Percentiles rank a stretch among this genome's conserved stretches.
Evolutionary conservation across 192 early-diverging fungal genomes (phyloP).

Genomic region (Gamsiella multidivaricata): DNA sequence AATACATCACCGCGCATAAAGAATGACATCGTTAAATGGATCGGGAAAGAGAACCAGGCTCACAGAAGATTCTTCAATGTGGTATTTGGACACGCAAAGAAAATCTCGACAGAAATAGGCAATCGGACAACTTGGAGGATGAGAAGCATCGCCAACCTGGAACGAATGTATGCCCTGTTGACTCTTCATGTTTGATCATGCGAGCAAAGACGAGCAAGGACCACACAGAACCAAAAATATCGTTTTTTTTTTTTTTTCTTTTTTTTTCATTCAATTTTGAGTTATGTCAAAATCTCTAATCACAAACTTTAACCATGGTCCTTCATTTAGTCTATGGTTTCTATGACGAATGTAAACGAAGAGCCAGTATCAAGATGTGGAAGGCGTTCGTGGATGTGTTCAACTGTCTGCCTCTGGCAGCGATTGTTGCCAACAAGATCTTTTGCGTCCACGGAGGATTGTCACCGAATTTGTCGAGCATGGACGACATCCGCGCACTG

Average conservation of each 20-base stretch:
- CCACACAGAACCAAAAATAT: no score
- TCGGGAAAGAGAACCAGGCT: background rate
- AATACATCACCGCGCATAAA: no score
- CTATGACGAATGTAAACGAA: constrained; percentile 96
- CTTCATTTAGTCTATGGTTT: constrained; percentile 85
- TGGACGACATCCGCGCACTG: constrained; percentile 89
- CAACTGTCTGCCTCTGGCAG: constrained; percentile 92
- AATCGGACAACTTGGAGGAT: no score
- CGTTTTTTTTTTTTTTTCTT: background rate
- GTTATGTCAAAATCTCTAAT: no score
- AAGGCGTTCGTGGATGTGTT: constrained; percentile 92
- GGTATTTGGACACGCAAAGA: background rate
- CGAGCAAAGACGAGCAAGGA: no score
- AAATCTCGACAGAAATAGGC: background rate
- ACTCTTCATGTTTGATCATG: no score
- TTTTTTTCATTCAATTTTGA: background rate
- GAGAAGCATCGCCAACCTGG: no score
- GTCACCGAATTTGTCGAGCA: constrained; percentile 77
- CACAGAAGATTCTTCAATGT: no score
- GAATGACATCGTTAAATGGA: no score
- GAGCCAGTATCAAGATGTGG: constrained; percentile 90
- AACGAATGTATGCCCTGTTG: no score
- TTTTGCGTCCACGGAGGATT: constrained; percentile 97
- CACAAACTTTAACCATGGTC: background rate
- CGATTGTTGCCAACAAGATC: constrained; percentile 91